Conservation (phyloP, 2,329 filamentous ascomycete genomes). For the Claviceps capensis region DNA sequence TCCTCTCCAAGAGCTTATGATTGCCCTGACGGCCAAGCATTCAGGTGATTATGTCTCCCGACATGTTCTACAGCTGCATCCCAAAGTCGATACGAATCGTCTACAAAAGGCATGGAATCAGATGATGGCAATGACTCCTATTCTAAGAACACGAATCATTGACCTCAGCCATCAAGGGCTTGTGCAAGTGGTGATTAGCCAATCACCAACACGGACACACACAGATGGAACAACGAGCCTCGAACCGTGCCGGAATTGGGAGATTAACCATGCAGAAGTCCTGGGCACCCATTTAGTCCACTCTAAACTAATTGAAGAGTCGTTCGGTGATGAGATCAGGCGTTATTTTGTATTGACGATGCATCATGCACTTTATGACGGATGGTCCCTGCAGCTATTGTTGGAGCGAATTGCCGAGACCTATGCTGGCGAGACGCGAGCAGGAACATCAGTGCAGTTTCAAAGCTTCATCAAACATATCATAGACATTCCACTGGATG, state of each 20-base stretch:
- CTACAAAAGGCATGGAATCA: constrained; percentile 9
- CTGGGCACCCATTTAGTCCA: constrained; percentile 8
- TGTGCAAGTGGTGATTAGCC: constrained; percentile 7
- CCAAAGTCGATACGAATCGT: constrained; percentile 3
- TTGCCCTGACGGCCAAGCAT: constrained; percentile 7
- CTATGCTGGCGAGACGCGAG: constrained; percentile 5
- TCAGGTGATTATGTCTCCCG: constrained; percentile 9
- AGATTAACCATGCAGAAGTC: constrained; percentile 4
- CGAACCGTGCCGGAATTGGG: not conserved
- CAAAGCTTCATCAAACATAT: constrained; percentile 30
- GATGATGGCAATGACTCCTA: constrained; percentile 7
- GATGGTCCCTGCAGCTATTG: constrained; percentile 32
- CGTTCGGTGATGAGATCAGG: not conserved
- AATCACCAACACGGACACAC: constrained; percentile 2
- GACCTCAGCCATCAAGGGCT: constrained; percentile 7
- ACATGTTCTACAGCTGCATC: constrained; percentile 7
- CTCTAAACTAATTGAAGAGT: constrained; percentile 3
- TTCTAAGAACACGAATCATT: constrained; percentile 9
- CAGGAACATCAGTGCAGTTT: constrained; percentile 10
- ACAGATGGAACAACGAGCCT: not conserved
- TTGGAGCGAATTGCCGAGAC: constrained; percentile 7
- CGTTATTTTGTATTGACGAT: constrained; percentile 9
- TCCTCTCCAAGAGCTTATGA: constrained; percentile 33
- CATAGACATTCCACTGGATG: constrained; percentile 14
- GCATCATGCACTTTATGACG: constrained; percentile 35